Percentiles rank a stretch among this genome's conserved stretches.
Evolutionary conservation across 169 alveolate species (phyloP).

Genomic region (Plasmodium gonderi): DNA sequence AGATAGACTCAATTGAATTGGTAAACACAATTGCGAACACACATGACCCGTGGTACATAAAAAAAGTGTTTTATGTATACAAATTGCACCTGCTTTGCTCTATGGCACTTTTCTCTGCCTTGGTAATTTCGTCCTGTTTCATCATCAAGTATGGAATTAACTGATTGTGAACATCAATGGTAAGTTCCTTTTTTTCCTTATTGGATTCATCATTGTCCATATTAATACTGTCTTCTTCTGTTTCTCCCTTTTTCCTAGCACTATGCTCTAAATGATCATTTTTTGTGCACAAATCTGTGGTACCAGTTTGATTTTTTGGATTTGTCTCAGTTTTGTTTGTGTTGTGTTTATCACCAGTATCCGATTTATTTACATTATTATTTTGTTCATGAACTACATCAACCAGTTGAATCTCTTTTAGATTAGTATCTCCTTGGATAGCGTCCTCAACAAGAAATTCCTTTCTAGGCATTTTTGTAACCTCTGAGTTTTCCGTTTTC

Average conservation of each 20-base stretch:
- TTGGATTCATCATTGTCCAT: neutral
- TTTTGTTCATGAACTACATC: neutral
- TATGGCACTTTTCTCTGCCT: conserved; percentile 11
- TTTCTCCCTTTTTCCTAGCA: neutral
- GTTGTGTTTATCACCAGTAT: neutral
- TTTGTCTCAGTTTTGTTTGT: neutral
- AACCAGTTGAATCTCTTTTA: neutral
- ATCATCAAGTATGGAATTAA: conserved; percentile 50
- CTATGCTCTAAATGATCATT: neutral
- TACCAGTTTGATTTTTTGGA: neutral
- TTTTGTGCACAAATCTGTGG: neutral
- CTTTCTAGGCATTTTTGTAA: too few relatives aligned
- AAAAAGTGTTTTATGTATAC: neutral
- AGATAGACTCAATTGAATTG: neutral
- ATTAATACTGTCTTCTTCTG: neutral
- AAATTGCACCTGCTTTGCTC: neutral
- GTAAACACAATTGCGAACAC: neutral
- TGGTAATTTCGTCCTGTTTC: conserved; percentile 21
- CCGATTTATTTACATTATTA: neutral
- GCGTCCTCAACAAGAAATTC: neutral
- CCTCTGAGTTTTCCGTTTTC: too few relatives aligned
- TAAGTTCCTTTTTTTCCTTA: conserved; percentile 20
- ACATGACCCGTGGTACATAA: neutral
- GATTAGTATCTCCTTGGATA: neutral
- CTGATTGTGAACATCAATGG: conserved; percentile 60